Percentiles rank a stretch among this genome's conserved stretches.
These are phyloP conservation scores for Lactifluus hygrophoroides DNA, from an alignment of 768 basidiomycete genomes.

Conservation along the genomic window DNA sequence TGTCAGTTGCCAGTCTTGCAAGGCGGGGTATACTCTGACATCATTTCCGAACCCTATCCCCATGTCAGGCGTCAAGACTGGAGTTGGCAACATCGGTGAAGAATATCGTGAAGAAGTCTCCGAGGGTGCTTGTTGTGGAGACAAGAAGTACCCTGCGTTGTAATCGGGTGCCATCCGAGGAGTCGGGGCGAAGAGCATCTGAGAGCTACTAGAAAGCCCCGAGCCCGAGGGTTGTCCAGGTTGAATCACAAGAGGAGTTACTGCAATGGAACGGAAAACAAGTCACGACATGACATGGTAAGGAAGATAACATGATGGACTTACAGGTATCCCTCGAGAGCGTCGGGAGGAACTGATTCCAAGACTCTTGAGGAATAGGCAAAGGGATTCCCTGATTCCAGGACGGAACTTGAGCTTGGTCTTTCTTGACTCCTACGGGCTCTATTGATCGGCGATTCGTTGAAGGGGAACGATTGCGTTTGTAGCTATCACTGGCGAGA, in stretches of 20 bases:
- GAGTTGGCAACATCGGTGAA: slow-evolving; percentile 1
- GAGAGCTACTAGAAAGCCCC: neutral
- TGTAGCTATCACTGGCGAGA: slow-evolving; percentile 14
- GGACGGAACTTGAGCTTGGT: neutral
- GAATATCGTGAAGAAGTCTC: slow-evolving; percentile 2
- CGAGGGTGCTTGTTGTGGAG: neutral
- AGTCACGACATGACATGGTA: neutral
- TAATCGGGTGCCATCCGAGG: neutral
- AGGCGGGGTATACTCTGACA: neutral
- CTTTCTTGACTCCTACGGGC: neutral
- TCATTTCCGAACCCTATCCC: neutral
- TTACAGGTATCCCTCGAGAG: neutral
- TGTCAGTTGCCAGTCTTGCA: slow-evolving; percentile 5
- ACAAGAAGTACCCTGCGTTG: neutral
- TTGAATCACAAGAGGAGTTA: neutral
- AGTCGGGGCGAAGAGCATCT: neutral
- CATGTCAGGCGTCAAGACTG: neutral
- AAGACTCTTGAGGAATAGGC: neutral
- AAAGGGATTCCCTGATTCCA: neutral
- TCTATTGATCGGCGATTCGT: neutral
- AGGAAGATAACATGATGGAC: neutral
- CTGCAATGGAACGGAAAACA: neutral
- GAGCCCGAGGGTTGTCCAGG: neutral
- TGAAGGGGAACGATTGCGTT: neutral
- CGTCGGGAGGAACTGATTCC: neutral